These are phyloP conservation scores for Mycena alexandri DNA, from an alignment of 768 basidiomycete genomes.

Conservation along the genomic window DNA sequence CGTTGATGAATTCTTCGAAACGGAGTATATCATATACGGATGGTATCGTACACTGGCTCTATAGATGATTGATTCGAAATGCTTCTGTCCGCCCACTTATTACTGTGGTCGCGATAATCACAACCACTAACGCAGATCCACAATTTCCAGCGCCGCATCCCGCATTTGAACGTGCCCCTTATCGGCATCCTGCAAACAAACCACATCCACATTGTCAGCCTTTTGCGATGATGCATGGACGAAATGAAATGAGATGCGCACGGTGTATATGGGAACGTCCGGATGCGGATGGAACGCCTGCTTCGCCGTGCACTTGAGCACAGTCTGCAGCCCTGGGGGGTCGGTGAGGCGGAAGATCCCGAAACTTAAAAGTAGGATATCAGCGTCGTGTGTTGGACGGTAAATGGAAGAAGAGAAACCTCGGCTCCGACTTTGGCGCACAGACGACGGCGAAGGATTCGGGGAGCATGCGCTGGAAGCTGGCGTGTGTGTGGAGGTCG, in stretches of 20 bases:
- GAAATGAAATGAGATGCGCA: constrained; percentile 52
- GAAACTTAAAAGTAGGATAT: constrained; percentile 60
- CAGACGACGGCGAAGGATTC: constrained; percentile 96
- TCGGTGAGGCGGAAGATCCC: constrained; percentile 93
- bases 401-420: constrained; percentile 56
- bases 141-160: constrained; percentile 80
- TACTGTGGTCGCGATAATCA: no score
- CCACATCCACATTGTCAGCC: constrained; percentile 2
- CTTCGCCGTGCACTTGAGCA: constrained; percentile 74
- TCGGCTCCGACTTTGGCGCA: constrained; percentile 83
- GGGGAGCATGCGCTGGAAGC: constrained; percentile 89
- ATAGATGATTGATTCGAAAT: no score
- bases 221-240: neutral
- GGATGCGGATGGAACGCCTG: constrained; percentile 92
- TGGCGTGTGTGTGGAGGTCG: constrained; percentile 91
- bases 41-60: no score
- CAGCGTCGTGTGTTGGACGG: no score
- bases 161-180: constrained; percentile 88
- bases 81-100: no score
- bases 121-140: constrained; percentile 71
- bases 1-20: no score
- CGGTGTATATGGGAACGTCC: constrained; percentile 88
- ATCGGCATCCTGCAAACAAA: constrained; percentile 75
- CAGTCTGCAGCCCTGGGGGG: constrained; percentile 82
- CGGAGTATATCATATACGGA: no score